These are phyloP conservation scores for Gastrolobium bilobum DNA, from an alignment of 306 rosid genomes.

Conservation along the genomic window DNA sequence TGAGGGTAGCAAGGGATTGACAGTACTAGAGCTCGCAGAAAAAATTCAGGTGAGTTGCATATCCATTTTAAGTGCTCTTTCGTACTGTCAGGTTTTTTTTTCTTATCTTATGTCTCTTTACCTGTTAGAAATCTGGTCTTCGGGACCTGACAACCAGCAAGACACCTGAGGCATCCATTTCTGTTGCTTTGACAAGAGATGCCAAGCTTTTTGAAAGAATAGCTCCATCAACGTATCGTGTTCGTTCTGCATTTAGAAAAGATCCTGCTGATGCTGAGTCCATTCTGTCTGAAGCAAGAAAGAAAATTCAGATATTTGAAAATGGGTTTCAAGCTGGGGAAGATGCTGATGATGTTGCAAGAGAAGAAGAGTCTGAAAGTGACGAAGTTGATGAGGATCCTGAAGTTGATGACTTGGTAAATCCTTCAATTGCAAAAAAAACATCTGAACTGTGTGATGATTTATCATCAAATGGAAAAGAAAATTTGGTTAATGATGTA, in stretches of 20 bases:
- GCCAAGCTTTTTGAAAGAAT: slow-evolving; percentile 96
- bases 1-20: slow-evolving; percentile 88
- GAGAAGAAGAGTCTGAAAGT: slow-evolving; percentile 96
- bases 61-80: slow-evolving; percentile 12
- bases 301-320: slow-evolving; percentile 92
- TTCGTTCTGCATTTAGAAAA: slow-evolving; percentile 89
- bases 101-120: slow-evolving; percentile 16
- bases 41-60: slow-evolving; percentile 85
- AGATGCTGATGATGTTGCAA: slow-evolving; percentile 89
- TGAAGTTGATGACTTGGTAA: slow-evolving; percentile 82
- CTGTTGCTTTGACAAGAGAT: slow-evolving; percentile 99
- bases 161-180: slow-evolving; percentile 98
- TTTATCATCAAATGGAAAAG: slow-evolving; percentile 67
- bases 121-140: slow-evolving; percentile 91
- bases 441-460: slow-evolving; percentile 59
- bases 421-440: slow-evolving; percentile 60
- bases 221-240: slow-evolving; percentile 98
- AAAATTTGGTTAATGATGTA: slow-evolving; percentile 57
- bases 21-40: slow-evolving; percentile 95
- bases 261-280: slow-evolving; percentile 92
- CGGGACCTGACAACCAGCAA: slow-evolving; percentile 96
- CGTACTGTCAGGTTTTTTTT: slow-evolving; percentile 33
- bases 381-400: slow-evolving; percentile 96
- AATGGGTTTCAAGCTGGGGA: slow-evolving; percentile 92
- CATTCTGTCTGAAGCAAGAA: slow-evolving; percentile 90